phyloP scores from a whole-genome alignment of 148 eudicot species.

The Linanthus parryae region DNA sequence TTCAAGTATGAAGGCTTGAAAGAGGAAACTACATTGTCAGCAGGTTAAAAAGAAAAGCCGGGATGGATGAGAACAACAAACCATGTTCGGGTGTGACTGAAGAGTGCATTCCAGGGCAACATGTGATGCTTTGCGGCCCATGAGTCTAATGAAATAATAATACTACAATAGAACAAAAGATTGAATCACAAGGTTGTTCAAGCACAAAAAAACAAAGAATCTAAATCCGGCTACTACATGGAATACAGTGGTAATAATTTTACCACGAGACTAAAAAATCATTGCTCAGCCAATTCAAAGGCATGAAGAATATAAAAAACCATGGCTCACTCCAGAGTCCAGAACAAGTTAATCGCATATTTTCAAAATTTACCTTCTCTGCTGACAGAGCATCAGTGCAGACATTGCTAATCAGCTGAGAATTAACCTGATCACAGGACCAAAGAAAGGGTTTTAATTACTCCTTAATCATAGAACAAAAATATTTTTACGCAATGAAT shows the following conservation, averaged over 20 bases:
- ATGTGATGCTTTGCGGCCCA: conserved; percentile 98
- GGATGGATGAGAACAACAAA: conserved; percentile 15
- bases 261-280: no score
- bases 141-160: conserved; percentile 92
- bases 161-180: conserved; percentile 41
- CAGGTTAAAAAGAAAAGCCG: conserved; percentile 2
- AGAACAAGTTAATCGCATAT: conserved; percentile 5
- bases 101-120: conserved; percentile 98
- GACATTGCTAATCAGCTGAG: conserved; percentile 97
- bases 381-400: conserved; percentile 99
- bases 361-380: conserved; percentile 99
- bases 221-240: no score
- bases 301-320: not conserved
- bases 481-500: no score
- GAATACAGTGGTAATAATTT: no score
- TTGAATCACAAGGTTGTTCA: not conserved
- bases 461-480: no score
- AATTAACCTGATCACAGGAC: conserved; percentile 59
- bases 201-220: not conserved
- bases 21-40: not conserved
- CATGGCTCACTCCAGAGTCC: not conserved
- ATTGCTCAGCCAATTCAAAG: no score
- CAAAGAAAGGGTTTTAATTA: conserved; percentile 7
- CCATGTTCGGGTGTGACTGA: conserved; percentile 98
- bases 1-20: not conserved